phyloP scores from a whole-genome alignment of 208 protist species.

The Leishmania tarentolae region DNA sequence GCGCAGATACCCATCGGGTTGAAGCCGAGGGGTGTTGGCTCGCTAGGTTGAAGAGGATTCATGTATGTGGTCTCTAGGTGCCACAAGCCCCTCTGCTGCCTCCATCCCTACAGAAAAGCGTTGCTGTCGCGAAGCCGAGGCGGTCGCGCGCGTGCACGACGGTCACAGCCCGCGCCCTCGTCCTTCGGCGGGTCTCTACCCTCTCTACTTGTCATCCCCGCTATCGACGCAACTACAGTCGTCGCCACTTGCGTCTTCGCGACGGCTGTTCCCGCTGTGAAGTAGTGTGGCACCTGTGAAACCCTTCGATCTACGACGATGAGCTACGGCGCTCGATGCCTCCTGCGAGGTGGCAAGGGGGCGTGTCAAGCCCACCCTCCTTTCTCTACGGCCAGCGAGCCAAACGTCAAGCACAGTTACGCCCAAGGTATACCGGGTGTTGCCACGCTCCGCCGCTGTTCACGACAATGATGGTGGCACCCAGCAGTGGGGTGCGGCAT shows the following conservation, averaged over 20 bases:
- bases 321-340: background rate
- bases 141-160: background rate
- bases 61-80: constrained; percentile 54
- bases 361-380: too few relatives aligned
- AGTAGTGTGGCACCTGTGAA: background rate
- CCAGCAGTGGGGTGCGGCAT: background rate
- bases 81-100: constrained; percentile 30
- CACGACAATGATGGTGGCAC: background rate
- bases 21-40: constrained; percentile 55
- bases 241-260: background rate
- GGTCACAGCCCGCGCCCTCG: background rate
- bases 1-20: constrained; percentile 49
- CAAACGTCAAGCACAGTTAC: background rate
- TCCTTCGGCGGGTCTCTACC: background rate
- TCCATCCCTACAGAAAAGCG: background rate
- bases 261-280: background rate
- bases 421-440: too few relatives aligned
- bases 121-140: background rate
- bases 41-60: constrained; percentile 65
- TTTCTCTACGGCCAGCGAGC: background rate
- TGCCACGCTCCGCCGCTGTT: too few relatives aligned
- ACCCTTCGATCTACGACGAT: background rate
- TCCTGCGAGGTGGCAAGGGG: background rate
- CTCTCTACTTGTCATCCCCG: background rate
- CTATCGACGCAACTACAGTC: background rate